Evolutionary conservation across 2,329 filamentous ascomycete species (phyloP).

Genomic region (Fusarium sp.): DNA sequence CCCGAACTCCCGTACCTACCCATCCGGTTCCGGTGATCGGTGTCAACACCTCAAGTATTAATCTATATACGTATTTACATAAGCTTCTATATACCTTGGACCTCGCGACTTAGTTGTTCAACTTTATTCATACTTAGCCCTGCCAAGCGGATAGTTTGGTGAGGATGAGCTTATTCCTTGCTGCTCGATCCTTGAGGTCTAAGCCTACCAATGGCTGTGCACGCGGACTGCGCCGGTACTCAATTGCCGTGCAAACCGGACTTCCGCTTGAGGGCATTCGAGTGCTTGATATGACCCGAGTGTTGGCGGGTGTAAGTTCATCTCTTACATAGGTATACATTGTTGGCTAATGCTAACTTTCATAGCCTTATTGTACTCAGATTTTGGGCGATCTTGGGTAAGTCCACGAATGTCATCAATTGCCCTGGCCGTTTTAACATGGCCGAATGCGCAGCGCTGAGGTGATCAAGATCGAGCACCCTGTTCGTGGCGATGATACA

Average conservation of each 20-base stretch:
- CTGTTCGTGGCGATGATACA: constrained; percentile 90
- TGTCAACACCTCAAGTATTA: constrained; percentile 12
- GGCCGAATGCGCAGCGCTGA: constrained; percentile 74
- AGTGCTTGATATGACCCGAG: constrained; percentile 96
- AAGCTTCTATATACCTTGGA: neutral
- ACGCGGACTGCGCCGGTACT: constrained; percentile 47
- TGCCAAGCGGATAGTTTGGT: neutral
- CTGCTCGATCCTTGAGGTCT: constrained; percentile 35
- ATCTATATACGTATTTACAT: neutral
- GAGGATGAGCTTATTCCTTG: constrained; percentile 36
- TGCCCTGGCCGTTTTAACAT: constrained; percentile 23
- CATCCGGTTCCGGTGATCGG: constrained; percentile 33
- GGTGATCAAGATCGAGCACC: constrained; percentile 97
- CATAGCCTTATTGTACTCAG: constrained; percentile 94
- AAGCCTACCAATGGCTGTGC: constrained; percentile 37
- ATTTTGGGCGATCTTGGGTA: constrained; percentile 97
- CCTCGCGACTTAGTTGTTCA: neutral
- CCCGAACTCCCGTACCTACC: constrained; percentile 9
- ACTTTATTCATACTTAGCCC: constrained; percentile 1
- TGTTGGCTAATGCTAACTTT: constrained; percentile 23
- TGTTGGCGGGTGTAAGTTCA: constrained; percentile 85
- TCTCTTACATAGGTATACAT: neutral
- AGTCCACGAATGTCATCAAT: constrained; percentile 47
- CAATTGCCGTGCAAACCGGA: constrained; percentile 46
- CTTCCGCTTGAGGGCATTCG: constrained; percentile 85